Evolutionary conservation across 2,329 filamentous ascomycete species (phyloP), one percentile per base, ranked within the genome.

Genomic region (Periglandula ipomoeae): DNA sequence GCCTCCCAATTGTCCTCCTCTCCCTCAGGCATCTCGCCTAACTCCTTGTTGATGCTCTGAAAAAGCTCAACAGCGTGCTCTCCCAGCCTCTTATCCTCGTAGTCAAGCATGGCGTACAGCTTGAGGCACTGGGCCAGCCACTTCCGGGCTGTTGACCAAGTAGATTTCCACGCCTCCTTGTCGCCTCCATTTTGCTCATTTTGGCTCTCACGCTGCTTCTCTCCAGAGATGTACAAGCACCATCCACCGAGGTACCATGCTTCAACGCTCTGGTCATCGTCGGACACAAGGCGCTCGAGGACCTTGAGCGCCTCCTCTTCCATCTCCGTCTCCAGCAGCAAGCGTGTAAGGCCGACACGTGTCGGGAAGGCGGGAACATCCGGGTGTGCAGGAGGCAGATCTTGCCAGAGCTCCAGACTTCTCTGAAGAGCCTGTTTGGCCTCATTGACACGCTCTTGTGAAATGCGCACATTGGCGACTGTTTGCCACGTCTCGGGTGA

Each of bases 191-290:
- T 60, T 50, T 59, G 70, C 59, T 56, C 61, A 49, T 59, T 56
- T 69, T 57, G 68, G 62, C 48, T 59, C 34, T 61, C 58, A 30
- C 67, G 64, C 59, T 80, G 71, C 72, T 84, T 87, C 64, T 87
- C 79, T 10, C 85, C 87, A 53, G 86, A 72, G 50, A 95, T 77
- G 63, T 89, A 88, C 56, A 94, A 75, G 58, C 89, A 90, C 87
- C 91, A 97, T 4, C 93, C 94, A 39, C 93, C 93, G 5, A 98
- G 75, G 69, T 98, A 98, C 89, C 90, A 96, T 17, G 88, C 86
- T 68, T 98, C 93, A 19, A 98, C 87, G 64, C 91, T 95, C 61
- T 86, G 78, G 62, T 98, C 94, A 56, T 98, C 91, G 63, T 98
- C 93, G 32, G 79, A 74, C 35, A 95, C 81, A 47, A 98, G 72